These are phyloP conservation scores for Cyberlindnera lachancei DNA, from an alignment of 805 yeast species.

Conservation along the genomic window DNA sequence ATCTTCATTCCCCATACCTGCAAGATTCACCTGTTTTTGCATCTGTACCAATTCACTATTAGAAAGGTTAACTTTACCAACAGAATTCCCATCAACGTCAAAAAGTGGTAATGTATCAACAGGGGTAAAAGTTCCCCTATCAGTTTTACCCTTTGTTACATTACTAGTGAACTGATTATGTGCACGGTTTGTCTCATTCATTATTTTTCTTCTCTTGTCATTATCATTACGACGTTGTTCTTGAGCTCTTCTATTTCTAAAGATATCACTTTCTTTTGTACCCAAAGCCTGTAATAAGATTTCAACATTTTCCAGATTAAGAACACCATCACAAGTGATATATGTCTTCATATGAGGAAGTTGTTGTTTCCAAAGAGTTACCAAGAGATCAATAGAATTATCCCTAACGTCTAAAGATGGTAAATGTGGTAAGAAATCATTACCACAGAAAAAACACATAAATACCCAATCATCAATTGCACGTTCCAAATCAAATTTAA, in stretches of 20 bases:
- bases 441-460: slow-evolving; percentile 97
- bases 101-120: slow-evolving; percentile 68
- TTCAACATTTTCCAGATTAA: slow-evolving; percentile 73
- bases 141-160: slow-evolving; percentile 59
- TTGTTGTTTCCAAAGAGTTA: slow-evolving; percentile 73
- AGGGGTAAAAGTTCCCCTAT: slow-evolving; percentile 66
- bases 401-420: slow-evolving; percentile 94
- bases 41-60: slow-evolving; percentile 66
- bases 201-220: slow-evolving; percentile 48
- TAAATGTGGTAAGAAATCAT: slow-evolving; percentile 94
- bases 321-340: slow-evolving; percentile 83
- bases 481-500: slow-evolving; percentile 81
- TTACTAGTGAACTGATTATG: slow-evolving; percentile 40
- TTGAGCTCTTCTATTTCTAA: slow-evolving; percentile 57
- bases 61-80: slow-evolving; percentile 57
- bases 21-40: slow-evolving; percentile 44
- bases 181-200: slow-evolving; percentile 36
- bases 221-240: slow-evolving; percentile 66
- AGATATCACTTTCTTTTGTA: slow-evolving; percentile 68
- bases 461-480: slow-evolving; percentile 99
- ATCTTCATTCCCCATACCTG: slow-evolving; percentile 20
- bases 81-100: slow-evolving; percentile 66
- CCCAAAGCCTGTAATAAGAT: slow-evolving; percentile 58
- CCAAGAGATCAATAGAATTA: slow-evolving; percentile 78
- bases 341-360: slow-evolving; percentile 65